Percentiles rank a stretch among this genome's conserved stretches.
These are phyloP conservation scores for Penicillium lividum DNA, from an alignment of 495 filamentous ascomycete species.

Conservation along the genomic window DNA sequence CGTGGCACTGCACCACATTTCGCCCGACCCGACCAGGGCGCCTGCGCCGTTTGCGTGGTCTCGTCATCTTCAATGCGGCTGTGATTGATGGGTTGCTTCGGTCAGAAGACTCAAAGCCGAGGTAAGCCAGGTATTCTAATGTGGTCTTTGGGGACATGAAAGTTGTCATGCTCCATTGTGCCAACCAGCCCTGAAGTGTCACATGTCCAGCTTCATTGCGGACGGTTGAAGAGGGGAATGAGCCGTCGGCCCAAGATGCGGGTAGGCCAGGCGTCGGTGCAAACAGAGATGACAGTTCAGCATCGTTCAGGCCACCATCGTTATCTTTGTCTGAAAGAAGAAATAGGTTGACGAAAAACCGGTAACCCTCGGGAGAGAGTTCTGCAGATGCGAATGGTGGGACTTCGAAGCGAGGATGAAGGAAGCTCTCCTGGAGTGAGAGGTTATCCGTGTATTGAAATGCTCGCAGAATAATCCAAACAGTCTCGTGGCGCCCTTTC, in stretches of 20 bases:
- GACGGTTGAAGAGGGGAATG: conserved; percentile 91
- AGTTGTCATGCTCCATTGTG: conserved; percentile 99
- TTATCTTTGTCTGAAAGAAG: conserved; percentile 95
- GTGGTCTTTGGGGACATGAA: conserved; percentile 95
- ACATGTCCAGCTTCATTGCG: conserved; percentile 94
- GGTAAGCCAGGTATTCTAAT: conserved; percentile 89
- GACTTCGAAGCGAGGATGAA: conserved; percentile 93
- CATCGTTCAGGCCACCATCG: conserved; percentile 86
- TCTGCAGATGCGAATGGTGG: conserved; percentile 89
- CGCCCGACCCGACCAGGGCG: conserved; percentile 83
- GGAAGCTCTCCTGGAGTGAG: conserved; percentile 82
- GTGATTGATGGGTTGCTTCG: conserved; percentile 67
- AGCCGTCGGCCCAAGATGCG: conserved; percentile 82
- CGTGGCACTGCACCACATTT: conserved; percentile 94
- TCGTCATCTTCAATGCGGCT: conserved; percentile 86
- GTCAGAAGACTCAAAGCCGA: conserved; percentile 78
- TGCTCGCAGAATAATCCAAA: conserved; percentile 94
- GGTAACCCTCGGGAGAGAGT: conserved; percentile 89
- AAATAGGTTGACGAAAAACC: conserved; percentile 97
- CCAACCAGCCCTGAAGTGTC: conserved; percentile 95
- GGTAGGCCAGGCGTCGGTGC: conserved; percentile 91
- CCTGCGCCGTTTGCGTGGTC: conserved; percentile 78
- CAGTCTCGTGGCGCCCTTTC: conserved; percentile 96
- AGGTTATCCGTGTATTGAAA: conserved; percentile 96
- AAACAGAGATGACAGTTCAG: conserved; percentile 82